Conservation (phyloP, 768 basidiomycete genomes). For the Mycena latifolia region DNA sequence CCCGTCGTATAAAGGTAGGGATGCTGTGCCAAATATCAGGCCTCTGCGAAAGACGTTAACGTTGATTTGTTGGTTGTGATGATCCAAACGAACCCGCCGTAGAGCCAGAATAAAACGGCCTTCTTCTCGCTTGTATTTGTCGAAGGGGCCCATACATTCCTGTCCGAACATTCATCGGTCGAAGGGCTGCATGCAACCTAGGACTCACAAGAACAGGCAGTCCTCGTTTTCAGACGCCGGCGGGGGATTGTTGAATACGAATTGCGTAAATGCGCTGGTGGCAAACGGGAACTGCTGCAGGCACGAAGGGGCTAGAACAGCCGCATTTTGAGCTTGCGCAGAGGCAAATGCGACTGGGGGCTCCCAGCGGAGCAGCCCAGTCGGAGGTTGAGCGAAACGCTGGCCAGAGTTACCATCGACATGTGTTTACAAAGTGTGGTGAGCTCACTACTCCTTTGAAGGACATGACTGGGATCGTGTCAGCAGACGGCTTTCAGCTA, state of each 20-base stretch:
- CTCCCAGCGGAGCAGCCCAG: constrained; percentile 12
- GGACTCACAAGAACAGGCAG: constrained; percentile 26
- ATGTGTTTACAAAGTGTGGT: background rate
- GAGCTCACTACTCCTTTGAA: constrained; percentile 31
- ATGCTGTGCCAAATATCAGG: constrained; percentile 7
- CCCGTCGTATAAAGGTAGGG: constrained; percentile 11
- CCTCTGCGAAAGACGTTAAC: background rate
- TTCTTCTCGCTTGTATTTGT: background rate
- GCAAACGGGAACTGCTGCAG: constrained; percentile 16
- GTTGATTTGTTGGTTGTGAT: background rate
- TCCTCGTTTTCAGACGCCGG: constrained; percentile 25
- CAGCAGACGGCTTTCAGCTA: too few species aligned
- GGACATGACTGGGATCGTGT: constrained; percentile 11
- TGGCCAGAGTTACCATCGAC: background rate
- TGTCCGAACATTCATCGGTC: background rate
- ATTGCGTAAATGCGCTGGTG: constrained; percentile 2
- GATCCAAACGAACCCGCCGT: constrained; percentile 16
- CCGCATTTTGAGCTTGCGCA: background rate
- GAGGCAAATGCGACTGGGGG: constrained; percentile 15
- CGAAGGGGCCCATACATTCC: constrained; percentile 25
- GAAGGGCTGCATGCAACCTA: background rate
- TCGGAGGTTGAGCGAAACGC: constrained; percentile 23
- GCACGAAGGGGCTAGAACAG: constrained; percentile 11
- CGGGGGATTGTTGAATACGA: constrained; percentile 16
- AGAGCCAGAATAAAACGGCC: constrained; percentile 20